Conservation (phyloP, 306 rosid genomes). For the Mimosa pudica region DNA sequence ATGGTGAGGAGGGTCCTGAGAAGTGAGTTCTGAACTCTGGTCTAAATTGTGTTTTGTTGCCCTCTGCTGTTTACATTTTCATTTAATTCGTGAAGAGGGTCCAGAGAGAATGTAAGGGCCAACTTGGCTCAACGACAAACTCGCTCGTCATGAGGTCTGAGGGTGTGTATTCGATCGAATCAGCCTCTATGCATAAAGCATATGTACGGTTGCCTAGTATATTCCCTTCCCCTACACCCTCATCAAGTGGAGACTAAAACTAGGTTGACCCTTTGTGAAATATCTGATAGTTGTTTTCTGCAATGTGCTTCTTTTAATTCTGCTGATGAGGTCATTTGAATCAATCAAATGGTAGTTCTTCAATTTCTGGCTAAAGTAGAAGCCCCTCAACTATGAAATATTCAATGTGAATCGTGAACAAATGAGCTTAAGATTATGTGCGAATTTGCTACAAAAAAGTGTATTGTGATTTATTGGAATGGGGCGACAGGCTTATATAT, state of each 20-base stretch:
- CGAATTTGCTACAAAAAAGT: background rate
- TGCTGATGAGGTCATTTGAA: background rate
- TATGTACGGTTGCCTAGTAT: no score
- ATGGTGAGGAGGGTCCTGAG: constrained; percentile 87
- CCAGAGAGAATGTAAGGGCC: no score
- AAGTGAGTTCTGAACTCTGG: constrained; percentile 50
- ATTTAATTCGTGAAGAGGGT: background rate
- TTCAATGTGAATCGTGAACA: background rate
- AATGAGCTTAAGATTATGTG: background rate
- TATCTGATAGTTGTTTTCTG: constrained; percentile 5
- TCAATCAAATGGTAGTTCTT: background rate
- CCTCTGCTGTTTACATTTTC: background rate
- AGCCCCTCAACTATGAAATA: background rate
- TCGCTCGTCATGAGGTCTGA: no score
- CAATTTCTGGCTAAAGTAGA: background rate
- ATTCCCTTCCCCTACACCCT: no score
- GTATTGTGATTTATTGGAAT: background rate
- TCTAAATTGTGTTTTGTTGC: background rate
- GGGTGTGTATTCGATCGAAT: no score
- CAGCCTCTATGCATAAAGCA: no score
- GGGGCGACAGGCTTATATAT: background rate
- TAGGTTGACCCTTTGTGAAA: background rate
- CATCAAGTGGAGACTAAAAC: no score
- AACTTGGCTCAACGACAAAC: no score
- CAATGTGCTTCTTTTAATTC: background rate